Evolutionary conservation across 164 flowering plant genomes (phyloP).

Genomic region (Magnolia officinalis): DNA sequence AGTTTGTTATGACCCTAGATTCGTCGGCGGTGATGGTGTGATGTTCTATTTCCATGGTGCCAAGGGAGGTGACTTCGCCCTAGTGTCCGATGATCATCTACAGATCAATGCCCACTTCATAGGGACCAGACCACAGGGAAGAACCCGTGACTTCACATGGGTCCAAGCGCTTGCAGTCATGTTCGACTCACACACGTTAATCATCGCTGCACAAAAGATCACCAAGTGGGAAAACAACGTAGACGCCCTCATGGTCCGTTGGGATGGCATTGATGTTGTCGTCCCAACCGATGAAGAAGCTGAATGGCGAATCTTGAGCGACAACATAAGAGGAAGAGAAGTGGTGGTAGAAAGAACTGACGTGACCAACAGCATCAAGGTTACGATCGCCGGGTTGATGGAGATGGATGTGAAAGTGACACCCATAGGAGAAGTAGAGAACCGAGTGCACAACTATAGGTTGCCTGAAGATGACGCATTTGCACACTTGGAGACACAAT

Average conservation of each 20-base stretch:
- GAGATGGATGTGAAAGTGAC: conserved; percentile 47
- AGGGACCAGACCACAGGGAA: conserved; percentile 50
- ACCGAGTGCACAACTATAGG: conserved; percentile 57
- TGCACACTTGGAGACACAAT: conserved; percentile 41
- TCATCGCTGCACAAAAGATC: conserved; percentile 49
- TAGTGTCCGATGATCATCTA: conserved; percentile 53
- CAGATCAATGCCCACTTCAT: conserved; percentile 66
- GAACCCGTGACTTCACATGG: conserved; percentile 74
- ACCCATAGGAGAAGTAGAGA: conserved; percentile 54
- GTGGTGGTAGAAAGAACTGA: conserved; percentile 59
- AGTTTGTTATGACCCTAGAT: conserved; percentile 62
- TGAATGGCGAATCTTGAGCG: conserved; percentile 36
- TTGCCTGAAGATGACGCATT: conserved; percentile 47
- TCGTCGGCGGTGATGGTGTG: conserved; percentile 72
- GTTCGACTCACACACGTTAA: conserved; percentile 57
- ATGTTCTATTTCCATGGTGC: conserved; percentile 79
- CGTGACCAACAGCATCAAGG: conserved; percentile 43
- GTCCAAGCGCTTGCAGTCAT: conserved; percentile 62
- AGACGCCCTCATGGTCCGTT: conserved; percentile 44
- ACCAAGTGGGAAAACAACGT: conserved; percentile 53
- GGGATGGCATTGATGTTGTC: conserved; percentile 38
- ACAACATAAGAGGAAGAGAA: conserved; percentile 18
- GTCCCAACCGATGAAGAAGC: conserved; percentile 54
- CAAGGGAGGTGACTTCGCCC: conserved; percentile 58
- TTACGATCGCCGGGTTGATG: conserved; percentile 37